Evolutionary conservation across 1,284 basidiomycete genomes (phyloP).

Genomic region (Heterobasidion occidentale): DNA sequence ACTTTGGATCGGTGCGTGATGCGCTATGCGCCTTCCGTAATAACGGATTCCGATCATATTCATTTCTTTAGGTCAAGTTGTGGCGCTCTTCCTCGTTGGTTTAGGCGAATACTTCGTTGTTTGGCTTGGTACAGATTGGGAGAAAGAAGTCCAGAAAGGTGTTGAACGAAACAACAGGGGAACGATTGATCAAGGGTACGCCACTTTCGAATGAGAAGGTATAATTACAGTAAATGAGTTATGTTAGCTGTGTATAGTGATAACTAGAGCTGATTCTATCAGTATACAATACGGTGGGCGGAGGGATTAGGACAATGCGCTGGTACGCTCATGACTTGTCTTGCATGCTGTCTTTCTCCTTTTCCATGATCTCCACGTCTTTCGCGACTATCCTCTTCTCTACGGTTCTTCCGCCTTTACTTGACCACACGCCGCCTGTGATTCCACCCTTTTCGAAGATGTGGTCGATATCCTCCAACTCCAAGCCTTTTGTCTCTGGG

Average conservation of each 20-base stretch:
- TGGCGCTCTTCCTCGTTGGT: conserved; percentile 67
- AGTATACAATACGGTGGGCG: neutral
- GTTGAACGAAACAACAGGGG: conserved; percentile 17
- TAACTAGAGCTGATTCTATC: neutral
- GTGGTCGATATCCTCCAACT: conserved; percentile 35
- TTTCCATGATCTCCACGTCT: conserved; percentile 13
- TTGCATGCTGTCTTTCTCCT: conserved; percentile 6
- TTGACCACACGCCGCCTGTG: conserved; percentile 31
- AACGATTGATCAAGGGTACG: neutral
- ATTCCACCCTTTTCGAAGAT: conserved; percentile 35
- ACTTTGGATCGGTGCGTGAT: conserved; percentile 53
- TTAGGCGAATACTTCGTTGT: conserved; percentile 60
- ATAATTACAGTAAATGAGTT: neutral
- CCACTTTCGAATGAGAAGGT: neutral
- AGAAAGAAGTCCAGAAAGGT: conserved; percentile 47
- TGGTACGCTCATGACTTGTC: neutral
- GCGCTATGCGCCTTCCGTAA: neutral
- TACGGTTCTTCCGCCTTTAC: conserved; percentile 17
- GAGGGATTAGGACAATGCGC: neutral
- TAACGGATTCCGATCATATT: neutral
- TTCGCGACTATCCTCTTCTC: conserved; percentile 10
- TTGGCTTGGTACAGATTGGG: conserved; percentile 62
- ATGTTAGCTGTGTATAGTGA: neutral
- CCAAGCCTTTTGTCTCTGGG: conserved; percentile 35
- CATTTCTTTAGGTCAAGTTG: conserved; percentile 48